These are phyloP conservation scores for Colletotrichum camelliae DNA, from an alignment of 2,329 filamentous ascomycete species.

Conservation along the genomic window DNA sequence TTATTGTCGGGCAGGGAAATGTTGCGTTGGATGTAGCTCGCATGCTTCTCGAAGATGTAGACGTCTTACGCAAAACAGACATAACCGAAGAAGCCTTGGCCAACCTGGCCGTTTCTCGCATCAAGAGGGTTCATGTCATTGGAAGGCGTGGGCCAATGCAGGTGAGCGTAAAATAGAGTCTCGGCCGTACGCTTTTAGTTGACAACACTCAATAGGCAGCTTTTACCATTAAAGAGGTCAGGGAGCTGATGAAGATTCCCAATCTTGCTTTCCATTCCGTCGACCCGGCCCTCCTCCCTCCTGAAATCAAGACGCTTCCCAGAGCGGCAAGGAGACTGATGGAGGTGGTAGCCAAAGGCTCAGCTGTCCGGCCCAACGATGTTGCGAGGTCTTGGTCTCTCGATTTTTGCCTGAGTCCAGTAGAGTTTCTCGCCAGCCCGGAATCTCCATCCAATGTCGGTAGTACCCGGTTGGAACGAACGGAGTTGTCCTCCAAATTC, in stretches of 20 bases:
- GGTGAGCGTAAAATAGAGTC: constrained; percentile 47
- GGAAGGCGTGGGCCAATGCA: constrained; percentile 90
- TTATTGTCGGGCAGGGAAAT: constrained; percentile 94
- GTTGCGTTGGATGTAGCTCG: constrained; percentile 93
- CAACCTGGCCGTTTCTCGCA: constrained; percentile 71
- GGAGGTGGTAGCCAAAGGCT: constrained; percentile 82
- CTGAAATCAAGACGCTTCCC: constrained; percentile 71
- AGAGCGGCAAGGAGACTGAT: constrained; percentile 79
- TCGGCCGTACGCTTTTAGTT: background rate
- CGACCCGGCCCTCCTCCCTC: constrained; percentile 69
- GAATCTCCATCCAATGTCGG: constrained; percentile 57
- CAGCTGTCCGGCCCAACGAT: constrained; percentile 51
- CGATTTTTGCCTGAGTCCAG: constrained; percentile 83
- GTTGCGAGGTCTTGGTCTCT: constrained; percentile 79
- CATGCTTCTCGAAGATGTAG: constrained; percentile 79
- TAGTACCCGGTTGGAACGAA: constrained; percentile 71
- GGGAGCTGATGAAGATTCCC: constrained; percentile 83
- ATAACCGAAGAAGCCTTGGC: constrained; percentile 87
- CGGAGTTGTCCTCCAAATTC: constrained; percentile 59
- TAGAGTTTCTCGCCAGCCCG: constrained; percentile 63
- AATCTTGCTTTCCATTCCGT: constrained; percentile 75
- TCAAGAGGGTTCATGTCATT: constrained; percentile 85
- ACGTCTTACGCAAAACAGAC: constrained; percentile 80
- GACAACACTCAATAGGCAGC: constrained; percentile 65
- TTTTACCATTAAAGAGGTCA: constrained; percentile 93